Evolutionary conservation across 129 eudicot genomes (phyloP), one percentile per base, ranked within the genome.

Genomic region (Glebionis coronaria): DNA sequence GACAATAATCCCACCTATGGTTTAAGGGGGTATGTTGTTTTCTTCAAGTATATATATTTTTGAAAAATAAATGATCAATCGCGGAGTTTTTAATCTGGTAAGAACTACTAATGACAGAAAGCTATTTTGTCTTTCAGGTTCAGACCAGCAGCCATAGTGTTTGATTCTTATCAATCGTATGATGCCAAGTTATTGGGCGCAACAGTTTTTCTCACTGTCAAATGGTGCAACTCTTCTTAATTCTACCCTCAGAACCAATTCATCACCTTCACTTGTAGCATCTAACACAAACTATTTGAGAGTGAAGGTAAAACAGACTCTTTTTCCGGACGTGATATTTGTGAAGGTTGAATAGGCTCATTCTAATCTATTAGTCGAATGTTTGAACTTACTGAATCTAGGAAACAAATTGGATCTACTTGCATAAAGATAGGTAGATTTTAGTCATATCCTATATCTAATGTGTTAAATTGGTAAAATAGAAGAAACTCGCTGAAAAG

Each of bases 131-230:
- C n/a, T n/a, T n/a, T n/a, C 46, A 91, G 97, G 74, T 85, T 87
- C 87, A 82, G 71, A 66, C 96, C 98, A 38, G 98, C 88, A 80
- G 98, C 98, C 47, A 88, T 92, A 18, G 98, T 92, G 20, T 92
- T 85, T 75, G 77, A 88, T 73, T 82, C 95, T 14, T 82, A 83
- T 23, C 88, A 73, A 29, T 10, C 45, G 14, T 92, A 88, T 53
- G 53, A 92, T 96, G 57, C 98, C 98, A 21, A 92, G 96, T 75
- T 92, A 88, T 61, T 92, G 95, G 98, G 88, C 88, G 96, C 98
- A 92, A 40, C 87, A 74, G 0, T 82, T 83, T 72, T 92, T 92
- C 74, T 73, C 71, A 29, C 73, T 80, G 75, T 88, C 98, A 49
- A 92, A 90, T 72, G 95, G 95, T 44, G 96, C 95, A 67, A 82